These are phyloP conservation scores for Aspergillus tamarii DNA, from an alignment of 2,329 filamentous ascomycete genomes.

Conservation along the genomic window DNA sequence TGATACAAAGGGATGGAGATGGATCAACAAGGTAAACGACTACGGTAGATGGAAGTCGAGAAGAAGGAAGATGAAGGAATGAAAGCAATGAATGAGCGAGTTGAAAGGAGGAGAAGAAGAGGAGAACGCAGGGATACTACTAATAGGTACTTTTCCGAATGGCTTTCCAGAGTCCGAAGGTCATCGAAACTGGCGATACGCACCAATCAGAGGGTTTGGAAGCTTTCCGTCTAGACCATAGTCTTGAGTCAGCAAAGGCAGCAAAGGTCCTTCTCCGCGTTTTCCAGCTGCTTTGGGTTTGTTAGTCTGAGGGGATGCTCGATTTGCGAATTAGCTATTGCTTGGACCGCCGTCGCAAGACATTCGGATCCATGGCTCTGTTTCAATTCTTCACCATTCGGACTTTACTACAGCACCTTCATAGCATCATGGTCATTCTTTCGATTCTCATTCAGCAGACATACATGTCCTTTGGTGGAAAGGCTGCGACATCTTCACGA, in stretches of 20 bases:
- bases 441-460: background rate
- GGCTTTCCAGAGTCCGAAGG: conserved; percentile 9
- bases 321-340: background rate
- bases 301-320: background rate
- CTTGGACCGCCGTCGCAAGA: background rate
- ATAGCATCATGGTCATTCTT: too few relatives aligned
- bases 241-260: too few relatives aligned
- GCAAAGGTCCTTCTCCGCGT: conserved; percentile 16
- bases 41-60: background rate
- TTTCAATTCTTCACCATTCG: background rate
- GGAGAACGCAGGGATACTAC: conserved; percentile 16
- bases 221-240: conserved; percentile 20
- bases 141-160: background rate
- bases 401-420: background rate
- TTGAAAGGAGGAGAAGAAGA: conserved; percentile 8
- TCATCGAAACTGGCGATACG: conserved; percentile 9
- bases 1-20: conserved; percentile 12
- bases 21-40: background rate
- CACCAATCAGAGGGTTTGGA: conserved; percentile 19
- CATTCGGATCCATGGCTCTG: conserved; percentile 3
- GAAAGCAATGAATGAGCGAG: conserved; percentile 2
- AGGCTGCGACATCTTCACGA: background rate
- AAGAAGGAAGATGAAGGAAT: conserved; percentile 1
- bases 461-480: background rate
- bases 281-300: conserved; percentile 4